Percentiles rank a stretch among this genome's conserved stretches.
These are phyloP conservation scores for Fusarium multiceps DNA, from an alignment of 2,329 filamentous ascomycete species.

Conservation along the genomic window DNA sequence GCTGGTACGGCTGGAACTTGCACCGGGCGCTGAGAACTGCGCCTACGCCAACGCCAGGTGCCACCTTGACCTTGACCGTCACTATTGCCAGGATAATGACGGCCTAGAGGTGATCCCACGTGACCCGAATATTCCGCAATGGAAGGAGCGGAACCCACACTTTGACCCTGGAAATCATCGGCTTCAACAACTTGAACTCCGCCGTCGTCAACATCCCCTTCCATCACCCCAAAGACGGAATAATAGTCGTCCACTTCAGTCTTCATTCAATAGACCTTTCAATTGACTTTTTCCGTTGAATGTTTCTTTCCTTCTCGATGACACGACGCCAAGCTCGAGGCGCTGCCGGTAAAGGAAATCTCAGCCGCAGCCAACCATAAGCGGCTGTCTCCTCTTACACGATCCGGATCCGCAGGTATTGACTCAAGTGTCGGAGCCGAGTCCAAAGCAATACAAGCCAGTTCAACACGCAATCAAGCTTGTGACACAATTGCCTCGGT, in stretches of 20 bases:
- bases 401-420: slow-evolving; percentile 11
- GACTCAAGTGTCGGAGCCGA: slow-evolving; percentile 24
- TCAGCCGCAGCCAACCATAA: slow-evolving; percentile 28
- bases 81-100: slow-evolving; percentile 15
- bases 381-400: slow-evolving; percentile 10
- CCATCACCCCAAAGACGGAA: slow-evolving; percentile 32
- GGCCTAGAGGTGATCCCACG: slow-evolving; percentile 22
- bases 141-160: slow-evolving; percentile 7
- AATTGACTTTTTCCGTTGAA: not conserved
- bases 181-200: slow-evolving; percentile 23
- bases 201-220: slow-evolving; percentile 21
- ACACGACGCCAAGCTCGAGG: slow-evolving; percentile 12
- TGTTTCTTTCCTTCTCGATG: not conserved
- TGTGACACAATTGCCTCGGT: not conserved
- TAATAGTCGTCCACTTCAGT: slow-evolving; percentile 37
- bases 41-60: slow-evolving; percentile 35
- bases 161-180: slow-evolving; percentile 22
- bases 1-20: not conserved
- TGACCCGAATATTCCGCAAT: slow-evolving; percentile 21
- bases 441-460: slow-evolving; percentile 7
- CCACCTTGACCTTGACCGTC: slow-evolving; percentile 10
- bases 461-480: not conserved
- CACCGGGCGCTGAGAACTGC: slow-evolving; percentile 29
- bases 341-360: slow-evolving; percentile 16
- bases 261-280: not conserved